Base-by-base conservation (phyloP, 352 stramenopile genomes). In the Thraustotheca clavata region DNA sequence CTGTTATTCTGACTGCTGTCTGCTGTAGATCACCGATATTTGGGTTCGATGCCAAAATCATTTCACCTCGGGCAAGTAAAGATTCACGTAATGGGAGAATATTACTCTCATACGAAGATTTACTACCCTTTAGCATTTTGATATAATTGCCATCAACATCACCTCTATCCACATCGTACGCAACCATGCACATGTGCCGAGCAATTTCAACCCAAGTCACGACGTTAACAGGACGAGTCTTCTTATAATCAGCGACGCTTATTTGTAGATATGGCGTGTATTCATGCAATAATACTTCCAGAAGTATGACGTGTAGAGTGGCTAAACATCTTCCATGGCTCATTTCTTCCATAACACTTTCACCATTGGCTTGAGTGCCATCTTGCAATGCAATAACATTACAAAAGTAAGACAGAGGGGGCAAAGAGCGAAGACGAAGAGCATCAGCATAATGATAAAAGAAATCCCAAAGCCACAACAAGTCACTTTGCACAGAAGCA, bases 121-220 rank as follows among this genome's bases (percentile, higher is more conserved):
- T 87, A 5, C 74, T 76, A 29, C 84, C 84, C 54, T 89, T 89
- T 3, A 94, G 71, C 26, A 76, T 68, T 55, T 91, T 94, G 9
- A 94, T 67, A 49, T 87, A 32, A 41, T 87, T 76, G 26, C 91
- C 82, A 46, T 94, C 84, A 0, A 67, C 55, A 60, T 75, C 89
- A 0, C 79, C 81, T 18, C 88, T 81, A 26, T 80, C 81, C 27
- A 80, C 71, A 40, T 94, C 84, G 18, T 90, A 79, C 11, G 81
- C 76, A 35, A 94, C 67, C 6, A 89, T 71, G 38, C 79, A 91
- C 27, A 89, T 78, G 68, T 89, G 69, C 18, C 82, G 80, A 48
- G 76, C 80, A 34, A 91, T 59, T 73, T 94, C 84, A n/a, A 82
- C 80, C 84, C 84, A 94, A 14, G 72, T 91, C 63, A 91, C 76